phyloP scores from a whole-genome alignment of 805 yeast genomes.

The Sugiyamaella smithiae region DNA sequence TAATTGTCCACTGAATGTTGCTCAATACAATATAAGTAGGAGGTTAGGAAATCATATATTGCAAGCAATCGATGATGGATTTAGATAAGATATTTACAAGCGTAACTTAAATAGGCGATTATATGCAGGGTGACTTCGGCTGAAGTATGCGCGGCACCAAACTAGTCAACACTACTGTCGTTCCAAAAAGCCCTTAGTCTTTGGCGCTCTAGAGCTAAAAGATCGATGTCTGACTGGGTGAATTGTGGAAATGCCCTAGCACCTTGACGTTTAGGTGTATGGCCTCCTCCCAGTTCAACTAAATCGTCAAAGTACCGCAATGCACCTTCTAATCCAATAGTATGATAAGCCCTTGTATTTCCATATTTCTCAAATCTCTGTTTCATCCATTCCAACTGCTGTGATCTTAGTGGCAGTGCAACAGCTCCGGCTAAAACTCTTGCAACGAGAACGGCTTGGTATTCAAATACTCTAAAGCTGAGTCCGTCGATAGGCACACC shows the following conservation, averaged over 20 bases:
- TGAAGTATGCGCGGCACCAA: no score
- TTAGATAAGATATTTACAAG: no score
- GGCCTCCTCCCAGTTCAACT: slow-evolving; percentile 5
- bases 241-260: slow-evolving; percentile 6
- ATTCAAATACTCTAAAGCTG: slow-evolving; percentile 15
- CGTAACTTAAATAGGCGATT: no score
- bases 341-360: slow-evolving; percentile 5
- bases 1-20: no score
- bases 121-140: no score
- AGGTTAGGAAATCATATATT: background rate
- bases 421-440: slow-evolving; percentile 10
- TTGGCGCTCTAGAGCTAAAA: background rate
- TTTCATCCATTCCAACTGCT: slow-evolving; percentile 13
- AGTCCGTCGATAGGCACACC: slow-evolving; percentile 14
- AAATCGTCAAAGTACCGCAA: slow-evolving; percentile 4
- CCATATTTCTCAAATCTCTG: slow-evolving; percentile 7
- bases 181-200: background rate
- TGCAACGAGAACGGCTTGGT: slow-evolving; percentile 19
- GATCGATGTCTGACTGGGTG: slow-evolving; percentile 5
- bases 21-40: background rate
- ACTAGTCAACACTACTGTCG: no score
- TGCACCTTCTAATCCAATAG: slow-evolving; percentile 9
- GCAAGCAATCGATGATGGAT: no score
- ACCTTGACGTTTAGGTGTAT: background rate
- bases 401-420: slow-evolving; percentile 10